These are phyloP conservation scores for Leccinum variicolor DNA, from an alignment of 768 basidiomycete species.

Conservation along the genomic window DNA sequence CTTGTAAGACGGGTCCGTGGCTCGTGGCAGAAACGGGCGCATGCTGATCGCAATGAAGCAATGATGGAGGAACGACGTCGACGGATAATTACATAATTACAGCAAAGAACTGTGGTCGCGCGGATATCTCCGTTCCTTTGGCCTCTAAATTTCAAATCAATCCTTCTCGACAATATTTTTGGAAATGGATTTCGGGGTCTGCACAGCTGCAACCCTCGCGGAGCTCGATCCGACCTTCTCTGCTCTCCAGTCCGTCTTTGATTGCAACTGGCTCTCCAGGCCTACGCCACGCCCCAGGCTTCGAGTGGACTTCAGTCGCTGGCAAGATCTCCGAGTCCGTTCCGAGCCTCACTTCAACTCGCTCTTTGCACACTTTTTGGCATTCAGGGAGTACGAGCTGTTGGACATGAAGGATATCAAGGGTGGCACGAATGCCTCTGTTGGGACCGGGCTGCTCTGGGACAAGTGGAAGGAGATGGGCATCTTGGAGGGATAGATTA, in stretches of 20 bases:
- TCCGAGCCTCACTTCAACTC: constrained; percentile 96
- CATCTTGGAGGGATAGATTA: constrained; percentile 45
- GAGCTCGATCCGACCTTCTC: constrained; percentile 58
- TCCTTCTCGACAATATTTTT: constrained; percentile 38
- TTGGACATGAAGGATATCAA: constrained; percentile 87
- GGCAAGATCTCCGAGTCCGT: constrained; percentile 51
- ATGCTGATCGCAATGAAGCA: constrained; percentile 14
- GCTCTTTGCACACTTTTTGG: constrained; percentile 95
- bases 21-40: constrained; percentile 9
- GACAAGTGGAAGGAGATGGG: constrained; percentile 92
- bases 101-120: too few species aligned
- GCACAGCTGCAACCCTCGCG: constrained; percentile 28
- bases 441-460: constrained; percentile 78
- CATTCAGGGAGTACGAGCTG: constrained; percentile 91
- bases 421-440: constrained; percentile 55
- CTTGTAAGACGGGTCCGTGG: constrained; percentile 12
- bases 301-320: too few species aligned
- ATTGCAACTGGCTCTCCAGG: too few species aligned
- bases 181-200: constrained; percentile 48
- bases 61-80: background rate
- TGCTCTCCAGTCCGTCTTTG: constrained; percentile 39
- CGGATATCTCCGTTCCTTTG: constrained; percentile 22
- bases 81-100: too few species aligned
- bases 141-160: background rate
- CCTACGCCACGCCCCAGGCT: too few species aligned